A percentile compares a stretch with the other conserved stretches of the same genome.
Conservation (phyloP, 192 early-diverging fungal species). For the Rhizophlyctis rosea region DNA sequence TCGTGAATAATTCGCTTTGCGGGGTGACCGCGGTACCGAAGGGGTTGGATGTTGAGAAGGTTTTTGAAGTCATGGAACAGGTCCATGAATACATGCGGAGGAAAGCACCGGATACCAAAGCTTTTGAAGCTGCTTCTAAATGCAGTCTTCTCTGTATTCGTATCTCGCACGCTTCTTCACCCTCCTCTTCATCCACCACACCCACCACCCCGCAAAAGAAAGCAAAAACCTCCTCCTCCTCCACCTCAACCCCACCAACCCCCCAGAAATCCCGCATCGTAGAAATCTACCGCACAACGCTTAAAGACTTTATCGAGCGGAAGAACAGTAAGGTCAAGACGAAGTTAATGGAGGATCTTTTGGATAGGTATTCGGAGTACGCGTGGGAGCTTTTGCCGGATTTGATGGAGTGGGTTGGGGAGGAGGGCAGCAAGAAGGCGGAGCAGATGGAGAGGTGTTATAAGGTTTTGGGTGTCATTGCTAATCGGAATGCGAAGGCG, state of each 20-base stretch:
- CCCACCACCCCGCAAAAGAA: slow-evolving; percentile 11
- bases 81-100: slow-evolving; percentile 70
- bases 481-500: slow-evolving; percentile 23
- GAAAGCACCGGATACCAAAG: slow-evolving; percentile 51
- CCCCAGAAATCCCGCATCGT: slow-evolving; percentile 37
- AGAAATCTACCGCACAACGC: slow-evolving; percentile 52
- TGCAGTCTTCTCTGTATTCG: slow-evolving; percentile 10
- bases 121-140: slow-evolving; percentile 59
- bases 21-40: slow-evolving; percentile 63
- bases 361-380: slow-evolving; percentile 55
- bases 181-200: slow-evolving; percentile 27
- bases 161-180: slow-evolving; percentile 29
- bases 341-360: slow-evolving; percentile 64
- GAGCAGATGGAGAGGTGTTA: slow-evolving; percentile 23
- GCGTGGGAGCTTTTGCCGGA: slow-evolving; percentile 61
- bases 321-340: slow-evolving; percentile 68
- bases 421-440: slow-evolving; percentile 9
- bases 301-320: slow-evolving; percentile 72
- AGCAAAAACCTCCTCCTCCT: neutral
- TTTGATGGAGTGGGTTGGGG: slow-evolving; percentile 34
- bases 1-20: slow-evolving; percentile 63
- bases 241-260: neutral
- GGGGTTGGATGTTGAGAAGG: slow-evolving; percentile 49
- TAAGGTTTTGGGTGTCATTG: slow-evolving; percentile 23
- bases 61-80: slow-evolving; percentile 54